Evolutionary conservation across 805 yeast species (phyloP).

Genomic region (Candida orba): DNA sequence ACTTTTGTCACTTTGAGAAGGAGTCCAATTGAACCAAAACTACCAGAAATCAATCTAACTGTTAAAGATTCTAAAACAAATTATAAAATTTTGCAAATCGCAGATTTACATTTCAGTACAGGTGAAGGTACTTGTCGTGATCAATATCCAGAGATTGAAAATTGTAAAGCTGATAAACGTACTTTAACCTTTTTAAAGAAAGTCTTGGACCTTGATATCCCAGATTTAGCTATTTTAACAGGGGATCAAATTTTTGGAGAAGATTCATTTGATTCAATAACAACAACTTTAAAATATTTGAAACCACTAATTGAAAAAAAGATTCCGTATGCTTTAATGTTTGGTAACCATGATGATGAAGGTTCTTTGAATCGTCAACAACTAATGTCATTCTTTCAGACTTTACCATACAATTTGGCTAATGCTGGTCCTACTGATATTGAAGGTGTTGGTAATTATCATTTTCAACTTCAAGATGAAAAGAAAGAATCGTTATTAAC

Average conservation of each 20-base stretch:
- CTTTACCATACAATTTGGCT: conserved; percentile 65
- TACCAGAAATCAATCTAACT: conserved; percentile 7
- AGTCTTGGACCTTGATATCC: conserved; percentile 67
- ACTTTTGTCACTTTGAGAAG: conserved; percentile 20
- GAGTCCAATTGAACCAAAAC: background rate
- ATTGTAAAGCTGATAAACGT: conserved; percentile 60
- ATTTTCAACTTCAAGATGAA: conserved; percentile 41
- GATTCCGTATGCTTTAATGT: conserved; percentile 77
- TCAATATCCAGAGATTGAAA: conserved; percentile 47
- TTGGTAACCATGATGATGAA: conserved; percentile 96
- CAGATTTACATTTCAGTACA: conserved; percentile 88
- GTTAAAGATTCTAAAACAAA: conserved; percentile 31
- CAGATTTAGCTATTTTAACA: conserved; percentile 78
- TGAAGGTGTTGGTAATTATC: conserved; percentile 82
- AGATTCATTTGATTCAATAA: conserved; percentile 69
- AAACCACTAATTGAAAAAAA: conserved; percentile 57
- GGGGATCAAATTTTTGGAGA: conserved; percentile 92
- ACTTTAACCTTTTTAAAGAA: conserved; percentile 54
- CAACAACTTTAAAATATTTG: conserved; percentile 72
- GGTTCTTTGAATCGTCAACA: conserved; percentile 57
- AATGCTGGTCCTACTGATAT: conserved; percentile 56
- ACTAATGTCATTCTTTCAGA: conserved; percentile 47
- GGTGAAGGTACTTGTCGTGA: conserved; percentile 77
- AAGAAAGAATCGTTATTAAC: conserved; percentile 40
- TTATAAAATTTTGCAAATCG: conserved; percentile 80